These are phyloP conservation scores for Aspergillus latus DNA, from an alignment of 2,329 filamentous ascomycete species.

Conservation along the genomic window DNA sequence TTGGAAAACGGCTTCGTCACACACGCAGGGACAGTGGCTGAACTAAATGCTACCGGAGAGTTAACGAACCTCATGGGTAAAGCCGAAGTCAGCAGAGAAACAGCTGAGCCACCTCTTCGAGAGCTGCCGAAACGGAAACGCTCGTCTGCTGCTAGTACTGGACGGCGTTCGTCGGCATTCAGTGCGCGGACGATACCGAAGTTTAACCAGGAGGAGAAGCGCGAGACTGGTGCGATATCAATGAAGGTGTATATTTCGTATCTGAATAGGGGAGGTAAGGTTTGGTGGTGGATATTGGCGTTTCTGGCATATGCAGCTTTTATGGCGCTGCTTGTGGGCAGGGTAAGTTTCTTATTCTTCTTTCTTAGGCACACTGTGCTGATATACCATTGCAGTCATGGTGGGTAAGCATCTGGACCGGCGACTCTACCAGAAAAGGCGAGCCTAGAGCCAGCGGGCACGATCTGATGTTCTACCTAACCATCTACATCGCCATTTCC, in stretches of 20 bases:
- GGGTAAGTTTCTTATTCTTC: constrained; percentile 34
- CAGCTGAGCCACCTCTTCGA: constrained; percentile 16
- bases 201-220: constrained; percentile 74
- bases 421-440: constrained; percentile 29
- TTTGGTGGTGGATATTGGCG: constrained; percentile 59
- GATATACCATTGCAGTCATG: constrained; percentile 36
- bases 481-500: constrained; percentile 64
- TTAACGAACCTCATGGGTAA: constrained; percentile 45
- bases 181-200: constrained; percentile 54
- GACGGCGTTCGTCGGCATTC: constrained; percentile 18
- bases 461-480: constrained; percentile 50
- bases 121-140: constrained; percentile 17
- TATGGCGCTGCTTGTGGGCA: constrained; percentile 55
- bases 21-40: constrained; percentile 63
- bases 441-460: constrained; percentile 22
- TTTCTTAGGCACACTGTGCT: background rate
- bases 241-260: constrained; percentile 67
- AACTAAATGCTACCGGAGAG: constrained; percentile 49
- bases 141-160: constrained; percentile 11
- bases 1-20: constrained; percentile 67
- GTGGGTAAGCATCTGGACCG: constrained; percentile 50
- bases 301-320: constrained; percentile 56
- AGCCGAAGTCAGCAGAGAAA: constrained; percentile 37
- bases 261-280: constrained; percentile 64
- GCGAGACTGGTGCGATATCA: constrained; percentile 69